These are phyloP conservation scores for Malus hybrid DNA, from an alignment of 331 rosid genomes.

Conservation along the genomic window DNA sequence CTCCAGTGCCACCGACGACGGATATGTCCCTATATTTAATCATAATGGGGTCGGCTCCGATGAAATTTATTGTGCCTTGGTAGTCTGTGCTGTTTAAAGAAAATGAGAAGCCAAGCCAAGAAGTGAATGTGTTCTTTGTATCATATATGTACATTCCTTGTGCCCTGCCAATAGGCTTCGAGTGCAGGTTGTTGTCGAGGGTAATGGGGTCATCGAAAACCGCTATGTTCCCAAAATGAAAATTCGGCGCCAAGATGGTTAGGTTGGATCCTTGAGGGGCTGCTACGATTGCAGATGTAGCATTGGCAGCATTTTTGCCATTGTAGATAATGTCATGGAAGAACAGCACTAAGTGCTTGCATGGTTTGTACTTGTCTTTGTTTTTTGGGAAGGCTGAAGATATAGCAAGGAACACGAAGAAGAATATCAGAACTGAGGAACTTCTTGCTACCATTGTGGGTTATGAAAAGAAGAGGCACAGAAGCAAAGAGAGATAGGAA, in stretches of 20 bases:
- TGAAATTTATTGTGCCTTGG: conserved; percentile 47
- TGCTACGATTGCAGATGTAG: conserved; percentile 61
- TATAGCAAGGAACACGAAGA: conserved; percentile 13
- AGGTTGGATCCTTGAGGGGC: conserved; percentile 60
- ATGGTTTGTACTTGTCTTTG: conserved; percentile 25
- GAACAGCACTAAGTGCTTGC: conserved; percentile 42
- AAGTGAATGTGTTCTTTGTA: conserved; percentile 45
- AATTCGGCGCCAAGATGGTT: conserved; percentile 35
- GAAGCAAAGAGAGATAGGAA: not conserved
- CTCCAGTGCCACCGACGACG: conserved; percentile 52
- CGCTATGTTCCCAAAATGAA: conserved; percentile 52
- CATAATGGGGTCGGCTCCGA: conserved; percentile 49
- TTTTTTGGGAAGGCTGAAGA: conserved; percentile 17
- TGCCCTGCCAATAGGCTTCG: conserved; percentile 58
- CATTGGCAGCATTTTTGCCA: conserved; percentile 44
- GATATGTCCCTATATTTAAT: conserved; percentile 52
- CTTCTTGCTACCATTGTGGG: conserved; percentile 18
- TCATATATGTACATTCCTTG: conserved; percentile 64
- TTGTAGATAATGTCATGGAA: conserved; percentile 64
- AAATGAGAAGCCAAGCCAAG: conserved; percentile 64
- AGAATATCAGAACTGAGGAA: conserved; percentile 3
- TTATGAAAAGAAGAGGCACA: not conserved
- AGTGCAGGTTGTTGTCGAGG: conserved; percentile 48
- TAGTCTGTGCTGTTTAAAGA: conserved; percentile 39
- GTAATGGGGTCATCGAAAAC: conserved; percentile 65